phyloP scores from a whole-genome alignment of 2,329 filamentous ascomycete genomes.

The Beauveria sp. region DNA sequence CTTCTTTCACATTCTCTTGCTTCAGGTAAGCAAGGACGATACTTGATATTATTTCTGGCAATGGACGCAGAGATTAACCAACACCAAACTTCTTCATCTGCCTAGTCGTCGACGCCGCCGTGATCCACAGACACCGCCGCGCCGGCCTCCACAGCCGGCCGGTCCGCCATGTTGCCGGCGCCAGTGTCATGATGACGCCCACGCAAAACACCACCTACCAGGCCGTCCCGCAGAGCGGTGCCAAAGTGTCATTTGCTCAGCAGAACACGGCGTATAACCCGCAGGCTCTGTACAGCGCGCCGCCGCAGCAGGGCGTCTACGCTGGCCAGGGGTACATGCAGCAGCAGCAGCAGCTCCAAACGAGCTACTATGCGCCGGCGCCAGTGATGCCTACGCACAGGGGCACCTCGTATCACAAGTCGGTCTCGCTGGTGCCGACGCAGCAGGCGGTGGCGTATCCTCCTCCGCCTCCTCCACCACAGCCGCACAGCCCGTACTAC shows the following conservation, averaged over 20 bases:
- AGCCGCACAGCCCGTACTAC: neutral
- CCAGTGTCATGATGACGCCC: conserved; percentile 1
- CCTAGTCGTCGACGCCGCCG: conserved; percentile 33
- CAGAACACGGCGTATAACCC: conserved; percentile 15
- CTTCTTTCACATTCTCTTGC: too few relatives aligned
- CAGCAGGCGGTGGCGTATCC: neutral
- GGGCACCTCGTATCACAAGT: neutral
- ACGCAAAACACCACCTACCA: conserved; percentile 11
- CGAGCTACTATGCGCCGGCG: neutral
- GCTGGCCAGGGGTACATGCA: conserved; percentile 1
- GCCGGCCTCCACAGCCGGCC: conserved; percentile 33
- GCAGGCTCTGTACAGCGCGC: conserved; percentile 8
- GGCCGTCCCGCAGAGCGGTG: conserved; percentile 13
- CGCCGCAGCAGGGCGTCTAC: conserved; percentile 11
- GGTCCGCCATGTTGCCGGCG: conserved; percentile 1
- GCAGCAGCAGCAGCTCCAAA: conserved; percentile 12
- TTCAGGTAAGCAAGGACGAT: neutral
- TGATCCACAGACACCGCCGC: conserved; percentile 35
- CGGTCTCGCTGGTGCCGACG: neutral
- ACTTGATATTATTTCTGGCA: neutral
- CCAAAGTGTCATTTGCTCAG: conserved; percentile 12
- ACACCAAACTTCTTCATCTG: conserved; percentile 26
- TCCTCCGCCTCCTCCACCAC: conserved; percentile 2
- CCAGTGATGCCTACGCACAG: neutral
- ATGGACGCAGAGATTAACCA: neutral